Evolutionary conservation across 768 basidiomycete species (phyloP).

Genomic region (Tulasnella sp.): DNA sequence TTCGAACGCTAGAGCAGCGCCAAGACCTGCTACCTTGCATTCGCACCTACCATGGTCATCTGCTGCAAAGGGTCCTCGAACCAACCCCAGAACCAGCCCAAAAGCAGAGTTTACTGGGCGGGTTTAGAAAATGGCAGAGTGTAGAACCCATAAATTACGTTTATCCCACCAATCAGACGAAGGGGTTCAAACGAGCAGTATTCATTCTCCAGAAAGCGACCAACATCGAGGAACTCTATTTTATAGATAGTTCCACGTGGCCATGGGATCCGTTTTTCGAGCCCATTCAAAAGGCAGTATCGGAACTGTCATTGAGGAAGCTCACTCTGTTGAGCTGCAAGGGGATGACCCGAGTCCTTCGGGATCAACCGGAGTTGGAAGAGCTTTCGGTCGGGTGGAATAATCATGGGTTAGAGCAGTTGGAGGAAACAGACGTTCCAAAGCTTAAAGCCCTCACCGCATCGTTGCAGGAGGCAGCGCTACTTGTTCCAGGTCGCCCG

Average conservation of each 20-base stretch:
- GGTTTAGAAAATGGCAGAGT: neutral
- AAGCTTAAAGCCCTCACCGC: neutral
- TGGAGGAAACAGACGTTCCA: neutral
- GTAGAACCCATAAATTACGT: neutral
- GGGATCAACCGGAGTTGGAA: neutral
- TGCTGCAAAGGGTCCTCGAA: neutral
- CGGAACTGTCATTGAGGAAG: neutral
- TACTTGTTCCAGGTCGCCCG: neutral
- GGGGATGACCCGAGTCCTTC: neutral
- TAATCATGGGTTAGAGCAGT: neutral
- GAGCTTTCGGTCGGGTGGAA: neutral
- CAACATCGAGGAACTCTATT: neutral
- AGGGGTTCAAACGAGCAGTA: neutral
- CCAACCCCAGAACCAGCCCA: neutral
- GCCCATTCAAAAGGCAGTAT: neutral
- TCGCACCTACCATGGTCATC: neutral
- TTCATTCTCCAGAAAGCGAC: neutral
- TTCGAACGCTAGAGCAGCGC: neutral
- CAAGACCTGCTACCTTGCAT: neutral
- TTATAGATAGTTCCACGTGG: neutral
- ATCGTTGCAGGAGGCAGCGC: neutral
- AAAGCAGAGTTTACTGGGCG: neutral
- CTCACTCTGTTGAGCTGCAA: neutral
- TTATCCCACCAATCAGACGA: neutral
- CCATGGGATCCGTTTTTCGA: neutral